These are phyloP conservation scores for Trypanosoma rangeli DNA, from an alignment of 208 protist species.

Conservation along the genomic window DNA sequence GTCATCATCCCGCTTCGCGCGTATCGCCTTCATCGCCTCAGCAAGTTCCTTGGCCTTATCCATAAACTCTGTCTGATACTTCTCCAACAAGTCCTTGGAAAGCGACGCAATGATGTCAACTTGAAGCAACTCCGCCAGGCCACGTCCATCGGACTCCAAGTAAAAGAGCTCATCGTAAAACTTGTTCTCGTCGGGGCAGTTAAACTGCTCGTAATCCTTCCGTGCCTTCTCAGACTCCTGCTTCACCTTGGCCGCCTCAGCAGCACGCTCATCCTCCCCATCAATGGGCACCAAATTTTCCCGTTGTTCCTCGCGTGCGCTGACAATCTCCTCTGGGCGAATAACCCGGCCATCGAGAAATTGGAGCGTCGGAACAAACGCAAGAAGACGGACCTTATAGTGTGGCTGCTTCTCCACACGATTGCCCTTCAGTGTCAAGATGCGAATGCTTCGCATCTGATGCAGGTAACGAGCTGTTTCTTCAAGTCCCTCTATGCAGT, in stretches of 20 bases:
- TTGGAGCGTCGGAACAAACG: constrained; percentile 67
- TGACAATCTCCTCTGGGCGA: constrained; percentile 40
- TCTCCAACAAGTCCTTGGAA: constrained; percentile 73
- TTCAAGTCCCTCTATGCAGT: constrained; percentile 87
- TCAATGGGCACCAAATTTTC: constrained; percentile 82
- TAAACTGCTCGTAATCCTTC: constrained; percentile 68
- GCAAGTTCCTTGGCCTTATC: constrained; percentile 81
- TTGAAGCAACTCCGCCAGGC: constrained; percentile 56
- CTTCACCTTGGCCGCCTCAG: constrained; percentile 32
- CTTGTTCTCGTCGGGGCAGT: constrained; percentile 78
- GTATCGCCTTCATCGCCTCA: constrained; percentile 71
- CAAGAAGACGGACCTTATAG: constrained; percentile 65
- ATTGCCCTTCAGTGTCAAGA: constrained; percentile 87
- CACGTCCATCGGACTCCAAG: constrained; percentile 56
- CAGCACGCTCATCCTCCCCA: constrained; percentile 69
- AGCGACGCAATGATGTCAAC: constrained; percentile 53
- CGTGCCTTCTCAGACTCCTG: constrained; percentile 43
- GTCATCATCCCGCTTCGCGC: constrained; percentile 57
- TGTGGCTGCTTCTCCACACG: constrained; percentile 52
- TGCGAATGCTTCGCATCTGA: constrained; percentile 50
- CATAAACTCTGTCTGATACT: constrained; percentile 76
- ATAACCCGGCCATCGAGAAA: constrained; percentile 72
- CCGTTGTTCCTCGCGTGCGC: constrained; percentile 72
- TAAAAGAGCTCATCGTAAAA: constrained; percentile 77
- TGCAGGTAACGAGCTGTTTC: constrained; percentile 88